A percentile compares a stretch with the other conserved stretches of the same genome.
phyloP scores from a whole-genome alignment of 257 asterid genomes.

The Primulina huaijiensis region DNA sequence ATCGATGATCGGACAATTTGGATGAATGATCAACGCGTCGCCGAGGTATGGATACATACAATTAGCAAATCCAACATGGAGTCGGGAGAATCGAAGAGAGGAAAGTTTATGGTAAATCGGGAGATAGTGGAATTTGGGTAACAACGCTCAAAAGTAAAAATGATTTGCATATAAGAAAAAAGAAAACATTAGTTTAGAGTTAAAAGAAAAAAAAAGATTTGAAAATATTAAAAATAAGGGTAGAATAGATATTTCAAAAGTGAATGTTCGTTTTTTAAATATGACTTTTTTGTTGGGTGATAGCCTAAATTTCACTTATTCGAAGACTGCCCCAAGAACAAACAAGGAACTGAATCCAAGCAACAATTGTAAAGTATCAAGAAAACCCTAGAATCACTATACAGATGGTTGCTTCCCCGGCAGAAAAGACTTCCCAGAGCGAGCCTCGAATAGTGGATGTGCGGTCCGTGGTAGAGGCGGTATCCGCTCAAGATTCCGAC shows the following conservation, averaged over 20 bases:
- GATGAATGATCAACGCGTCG: constrained; percentile 22
- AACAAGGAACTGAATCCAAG: neutral
- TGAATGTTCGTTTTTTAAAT: too few species aligned
- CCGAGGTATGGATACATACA: neutral
- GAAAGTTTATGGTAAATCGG: neutral
- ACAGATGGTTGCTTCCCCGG: constrained; percentile 24
- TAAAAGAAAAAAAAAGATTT: too few species aligned
- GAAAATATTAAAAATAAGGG: too few species aligned
- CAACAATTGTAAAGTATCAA: neutral
- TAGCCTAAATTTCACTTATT: too few species aligned
- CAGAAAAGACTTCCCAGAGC: constrained; percentile 23
- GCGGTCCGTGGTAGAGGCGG: constrained; percentile 80
- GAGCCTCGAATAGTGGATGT: constrained; percentile 62
- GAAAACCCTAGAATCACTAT: neutral
- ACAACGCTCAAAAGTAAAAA: too few species aligned
- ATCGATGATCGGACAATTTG: constrained; percentile 17
- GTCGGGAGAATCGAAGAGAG: neutral
- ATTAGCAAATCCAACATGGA: neutral
- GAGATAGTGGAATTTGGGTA: too few species aligned
- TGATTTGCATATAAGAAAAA: too few species aligned
- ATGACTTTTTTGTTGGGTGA: too few species aligned
- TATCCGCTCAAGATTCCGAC: constrained; percentile 52
- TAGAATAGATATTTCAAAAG: too few species aligned
- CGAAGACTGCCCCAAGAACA: too few species aligned
- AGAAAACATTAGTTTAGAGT: too few species aligned